A percentile compares a stretch with the other conserved stretches of the same genome.
These are phyloP conservation scores for Plasmodium falciparum DNA, from an alignment of 169 alveolate genomes.

Conservation along the genomic window DNA sequence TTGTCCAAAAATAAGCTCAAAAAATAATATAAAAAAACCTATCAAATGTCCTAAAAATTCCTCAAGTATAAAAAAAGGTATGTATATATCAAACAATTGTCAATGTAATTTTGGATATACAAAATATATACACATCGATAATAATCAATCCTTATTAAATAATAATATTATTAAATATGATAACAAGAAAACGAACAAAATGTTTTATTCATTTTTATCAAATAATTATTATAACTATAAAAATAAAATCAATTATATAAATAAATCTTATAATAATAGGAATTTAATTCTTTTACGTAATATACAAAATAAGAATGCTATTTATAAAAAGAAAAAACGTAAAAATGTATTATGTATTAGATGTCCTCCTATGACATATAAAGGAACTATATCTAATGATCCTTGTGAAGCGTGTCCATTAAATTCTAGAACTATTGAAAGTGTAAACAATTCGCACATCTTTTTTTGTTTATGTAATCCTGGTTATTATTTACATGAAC, in stretches of 20 bases:
- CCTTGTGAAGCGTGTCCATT: conserved; percentile 84
- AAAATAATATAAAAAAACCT: conserved; percentile 70
- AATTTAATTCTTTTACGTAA: background rate
- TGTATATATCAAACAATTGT: conserved; percentile 76
- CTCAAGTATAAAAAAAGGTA: conserved; percentile 65
- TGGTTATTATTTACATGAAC: conserved; percentile 85
- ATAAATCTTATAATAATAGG: no score
- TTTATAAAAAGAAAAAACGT: background rate
- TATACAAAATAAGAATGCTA: background rate
- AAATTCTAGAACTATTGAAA: conserved; percentile 80
- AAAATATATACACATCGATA: conserved; percentile 10
- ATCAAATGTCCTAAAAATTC: conserved; percentile 80
- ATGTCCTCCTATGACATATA: conserved; percentile 86
- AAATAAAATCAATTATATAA: no score
- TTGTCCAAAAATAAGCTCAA: conserved; percentile 81
- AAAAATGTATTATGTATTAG: conserved; percentile 65
- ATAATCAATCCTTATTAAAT: background rate
- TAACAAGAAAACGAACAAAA: conserved; percentile 10
- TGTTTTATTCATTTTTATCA: background rate
- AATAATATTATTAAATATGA: conserved; percentile 26
- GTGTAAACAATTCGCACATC: conserved; percentile 79
- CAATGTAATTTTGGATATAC: conserved; percentile 82
- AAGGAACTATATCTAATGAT: conserved; percentile 83
- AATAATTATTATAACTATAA: background rate
- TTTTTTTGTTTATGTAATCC: conserved; percentile 86